Evolutionary conservation across 768 basidiomycete genomes (phyloP), one percentile per base, ranked within the genome.

Genomic region (Dentipellis sp.): DNA sequence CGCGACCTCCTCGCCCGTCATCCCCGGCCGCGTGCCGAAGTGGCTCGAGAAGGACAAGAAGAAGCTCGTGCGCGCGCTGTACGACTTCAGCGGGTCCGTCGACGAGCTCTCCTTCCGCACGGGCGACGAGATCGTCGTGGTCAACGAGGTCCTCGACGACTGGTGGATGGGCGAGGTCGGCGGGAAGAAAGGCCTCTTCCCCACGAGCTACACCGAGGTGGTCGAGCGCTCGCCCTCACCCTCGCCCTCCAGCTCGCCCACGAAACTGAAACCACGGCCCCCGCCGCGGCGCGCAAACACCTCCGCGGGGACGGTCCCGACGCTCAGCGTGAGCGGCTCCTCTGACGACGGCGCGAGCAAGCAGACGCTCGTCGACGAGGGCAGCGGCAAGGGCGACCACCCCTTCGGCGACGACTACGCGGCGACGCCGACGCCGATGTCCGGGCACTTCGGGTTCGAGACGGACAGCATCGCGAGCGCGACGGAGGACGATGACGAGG

Each of bases 111-210:
- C 78, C 45, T 86, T 95, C 72, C 77, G 72, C 56, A 72, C 76
- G 4, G 93, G 91, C 0, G 84, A 86, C 40, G 81, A 90, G 61
- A 86, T 97, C 56, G 68, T 76, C 12, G 83, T 94, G 29, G 62
- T 90, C 29, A 83, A 82, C 36, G 91, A 94, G 66, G 88, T 93
- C 0, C 73, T 91, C 36, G 88, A 90, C 59, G 91, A 83, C 58
- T 94, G 93, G 93, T 94, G 91, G 88, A 80, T 92, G 74, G 93
- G 92, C 7, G 83, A 88, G 65, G 66, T 82, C 36, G 71, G 78
- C 55, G 90, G 88, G 1, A 75, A 75, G 59, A 82, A 78, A 52
- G 93, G 93, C 12, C 67, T 95, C 42, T 94, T 97, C 76, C 93
- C 93, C 0, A 78, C 81, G 1, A 78, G 82, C 6, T 88, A 91